Base-by-base conservation (phyloP, 805 yeast genomes). In the Isabelozyma gotoi region DNA sequence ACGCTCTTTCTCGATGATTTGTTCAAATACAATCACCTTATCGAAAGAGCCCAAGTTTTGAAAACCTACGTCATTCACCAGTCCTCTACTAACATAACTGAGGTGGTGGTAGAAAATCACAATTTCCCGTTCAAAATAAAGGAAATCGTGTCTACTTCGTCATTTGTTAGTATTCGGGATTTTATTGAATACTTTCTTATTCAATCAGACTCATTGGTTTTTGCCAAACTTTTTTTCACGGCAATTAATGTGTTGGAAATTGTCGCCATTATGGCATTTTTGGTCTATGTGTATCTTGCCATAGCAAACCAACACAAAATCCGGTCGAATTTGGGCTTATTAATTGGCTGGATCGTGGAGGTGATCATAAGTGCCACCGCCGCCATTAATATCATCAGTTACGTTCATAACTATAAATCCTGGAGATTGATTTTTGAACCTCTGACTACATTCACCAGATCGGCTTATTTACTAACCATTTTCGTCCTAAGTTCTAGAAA, bases 301-400 rank as follows among this genome's bases (percentile, higher is more conserved):
- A 50, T 68, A 11, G 56, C 68, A 33, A 70, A 70, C 40, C 55
- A 55, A 34, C 68, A 65, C 42, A 63, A 62, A 38, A 55, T 71
- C 10, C 49, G 70, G 20, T 67, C 72, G 2, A 62, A 51, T 41
- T 34, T 65, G 7, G 75, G 76, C 0, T 51, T 71, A 16, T 21
- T 71, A 8, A 35, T 60, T 17, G 74, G 72, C 3, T 71, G 76
- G 76, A 33, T 62, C 4, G 51, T 56, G 4, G 61, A 59, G 19
- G 56, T 57, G 0, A 15, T 56, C 6, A 41, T 68, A 1, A 52
- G 67, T 4, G 36, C 56, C 6, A 48, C 63, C 5, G 68, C 71
- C 1, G 49, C 74, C 0, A 40, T 62, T 14, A 60, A 53, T 27
- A 20, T 67, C 5, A 42, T 62, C n/a, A 49, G 56, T 2, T 32